These are phyloP conservation scores for Yarrowia alimentaria DNA, from an alignment of 805 yeast species.

Conservation along the genomic window DNA sequence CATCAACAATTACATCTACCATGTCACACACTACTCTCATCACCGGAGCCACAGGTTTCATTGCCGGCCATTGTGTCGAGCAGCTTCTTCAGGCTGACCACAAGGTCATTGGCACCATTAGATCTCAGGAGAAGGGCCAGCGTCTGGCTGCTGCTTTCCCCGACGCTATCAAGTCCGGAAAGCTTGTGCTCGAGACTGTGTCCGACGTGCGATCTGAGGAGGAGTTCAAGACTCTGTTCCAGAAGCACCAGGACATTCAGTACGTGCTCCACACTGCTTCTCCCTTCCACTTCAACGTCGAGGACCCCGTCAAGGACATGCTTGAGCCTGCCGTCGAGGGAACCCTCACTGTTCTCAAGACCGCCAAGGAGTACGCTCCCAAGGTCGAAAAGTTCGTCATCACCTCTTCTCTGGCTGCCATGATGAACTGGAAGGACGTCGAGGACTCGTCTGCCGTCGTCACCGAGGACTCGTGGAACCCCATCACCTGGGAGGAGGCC, in stretches of 20 bases:
- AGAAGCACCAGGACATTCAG: conserved; percentile 42
- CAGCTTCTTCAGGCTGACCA: conserved; percentile 44
- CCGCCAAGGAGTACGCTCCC: conserved; percentile 41
- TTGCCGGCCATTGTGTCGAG: conserved; percentile 46
- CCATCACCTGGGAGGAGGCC: conserved; percentile 38
- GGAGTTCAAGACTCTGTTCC: conserved; percentile 52
- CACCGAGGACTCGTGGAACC: conserved; percentile 44
- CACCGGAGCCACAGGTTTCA: conserved; percentile 49
- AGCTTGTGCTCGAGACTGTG: conserved; percentile 37
- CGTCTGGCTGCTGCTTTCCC: conserved; percentile 31
- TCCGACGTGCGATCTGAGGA: conserved; percentile 37
- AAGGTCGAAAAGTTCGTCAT: conserved; percentile 45
- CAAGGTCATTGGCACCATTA: conserved; percentile 51
- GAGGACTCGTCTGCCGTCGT: conserved; percentile 32
- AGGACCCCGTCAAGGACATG: conserved; percentile 45
- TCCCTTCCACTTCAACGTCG: conserved; percentile 40
- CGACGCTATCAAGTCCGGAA: conserved; percentile 32
- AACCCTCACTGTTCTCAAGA: conserved; percentile 45
- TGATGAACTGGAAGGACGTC: conserved; percentile 35
- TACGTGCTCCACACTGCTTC: conserved; percentile 46
- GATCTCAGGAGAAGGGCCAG: conserved; percentile 46
- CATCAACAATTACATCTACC: background rate
- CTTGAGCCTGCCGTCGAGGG: conserved; percentile 52
- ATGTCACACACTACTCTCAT: conserved; percentile 38
- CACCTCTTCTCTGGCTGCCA: conserved; percentile 55